Evolutionary conservation across 257 asterid species (phyloP), one percentile per base, ranked within the genome.

Genomic region (Leonotis leonurus): DNA sequence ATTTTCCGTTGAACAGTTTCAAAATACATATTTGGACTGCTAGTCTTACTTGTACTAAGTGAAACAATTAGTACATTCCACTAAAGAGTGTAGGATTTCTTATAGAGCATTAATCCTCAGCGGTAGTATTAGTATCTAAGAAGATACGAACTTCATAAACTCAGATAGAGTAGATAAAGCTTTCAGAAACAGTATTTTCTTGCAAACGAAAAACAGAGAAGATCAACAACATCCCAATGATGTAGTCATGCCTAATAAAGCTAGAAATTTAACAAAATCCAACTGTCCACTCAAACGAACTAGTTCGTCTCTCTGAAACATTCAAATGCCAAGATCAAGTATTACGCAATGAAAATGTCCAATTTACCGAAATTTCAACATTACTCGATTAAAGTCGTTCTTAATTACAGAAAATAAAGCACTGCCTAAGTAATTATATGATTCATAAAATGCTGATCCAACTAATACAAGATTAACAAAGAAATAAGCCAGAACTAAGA

Each of bases 381-480:
- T 56, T 41, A 13, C 33, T 25, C 14, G 21, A 58, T 56, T 39
- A 62, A 20, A 55, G 63, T 40, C 30, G 64, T 49, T 53, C 45
- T 30, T 10, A 25, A 52, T 7, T 16, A 9, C 32, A 57, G 41
- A 16, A 58, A 45, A 32, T 22, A 40, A 54, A 55, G 21, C 51
- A 60, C 21, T 25, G n/a, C 27, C 21, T 9, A 29, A 57, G 41
- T 1, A 62, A 36, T 57, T 29, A 44, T 48, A 39, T 13, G 1
- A 26, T 54, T 29, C 68, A 37, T 30, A 39, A 13, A 73, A 55
- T 67, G 70, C 63, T 11, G 58, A 64, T 68, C 50, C 58, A 36
- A 35, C 33, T 18, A 46, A 30, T 17, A 17, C n/a, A 56, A 20
- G 8, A 24, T 35, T 22, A 50, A 57, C 50, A 25, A 17, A 70